Base-by-base conservation (phyloP, 2,329 filamentous ascomycete genomes). In the Chrysoporthe deuterocubensis region DNA sequence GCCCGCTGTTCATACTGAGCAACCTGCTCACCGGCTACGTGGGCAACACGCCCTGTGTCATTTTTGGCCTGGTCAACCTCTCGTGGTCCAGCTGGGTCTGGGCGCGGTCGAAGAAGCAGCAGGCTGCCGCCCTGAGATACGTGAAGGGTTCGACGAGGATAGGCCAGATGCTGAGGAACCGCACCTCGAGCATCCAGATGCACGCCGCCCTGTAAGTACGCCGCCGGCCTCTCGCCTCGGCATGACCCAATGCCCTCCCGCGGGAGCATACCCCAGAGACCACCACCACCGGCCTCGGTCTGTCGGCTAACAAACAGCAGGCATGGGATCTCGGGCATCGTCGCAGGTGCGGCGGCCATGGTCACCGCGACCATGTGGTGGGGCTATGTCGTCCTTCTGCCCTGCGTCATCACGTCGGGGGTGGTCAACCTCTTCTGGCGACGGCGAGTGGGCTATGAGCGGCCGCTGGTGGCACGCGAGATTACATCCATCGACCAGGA, bases 1-100 rank as follows among this genome's bases (percentile, higher is more conserved):
- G 42, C 0, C 68, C 46, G 0, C 77, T 86, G 0, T 87, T 75
- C 66, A 4, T 75, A 0, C 80, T 82, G 0, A 85, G 82, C 71
- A 88, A 88, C 65, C 73, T 87, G 1, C 73, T 87, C 0, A 86
- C 85, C 0, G 85, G 85, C 1, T 87, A 86, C 68, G 77, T 88
- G 21, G 85, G 85, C 2, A 87, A 88, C 67, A 76, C 80, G 0
- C 80, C 83, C 1, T 80, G 83, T 2, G 83, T 84, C 0, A 34
- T 82, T 0, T 87, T 82, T 59, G 85, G 84, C 2, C 63, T 86
- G 0, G 65, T 81, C 54, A 87, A 86, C 71, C 78, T 80, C 0
- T 62, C 75, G 5, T 87, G 85, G 85, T 84, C 83, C 0, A 71
- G 70, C 0, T 82, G 79, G 68, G 74, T 87, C 1, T 80, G 79